Evolutionary conservation across 768 basidiomycete genomes (phyloP).

Genomic region (Lactarius quietus): DNA sequence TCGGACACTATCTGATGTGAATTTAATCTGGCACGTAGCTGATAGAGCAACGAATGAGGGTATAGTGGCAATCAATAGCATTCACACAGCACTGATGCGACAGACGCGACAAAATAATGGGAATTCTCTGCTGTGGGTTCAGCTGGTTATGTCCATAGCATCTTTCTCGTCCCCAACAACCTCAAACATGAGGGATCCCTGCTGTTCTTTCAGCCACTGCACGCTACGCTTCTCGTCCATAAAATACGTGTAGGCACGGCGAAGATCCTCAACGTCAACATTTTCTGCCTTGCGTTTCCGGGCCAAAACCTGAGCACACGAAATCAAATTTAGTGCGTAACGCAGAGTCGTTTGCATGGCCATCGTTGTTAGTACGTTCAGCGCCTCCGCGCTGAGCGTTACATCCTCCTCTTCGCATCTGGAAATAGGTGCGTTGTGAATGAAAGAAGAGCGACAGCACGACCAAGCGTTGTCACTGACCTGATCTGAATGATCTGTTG

Average conservation of each 20-base stretch:
- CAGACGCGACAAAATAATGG: background rate
- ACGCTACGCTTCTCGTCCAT: constrained; percentile 92
- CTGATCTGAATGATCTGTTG: constrained; percentile 91
- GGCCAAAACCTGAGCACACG: constrained; percentile 84
- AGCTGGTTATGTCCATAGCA: constrained; percentile 38
- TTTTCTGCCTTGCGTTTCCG: constrained; percentile 73
- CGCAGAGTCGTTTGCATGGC: constrained; percentile 86
- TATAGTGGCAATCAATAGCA: background rate
- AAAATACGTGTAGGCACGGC: constrained; percentile 83
- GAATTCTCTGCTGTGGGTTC: background rate
- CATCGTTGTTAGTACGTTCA: constrained; percentile 82
- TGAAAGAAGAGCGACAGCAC: background rate
- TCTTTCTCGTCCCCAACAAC: constrained; percentile 47
- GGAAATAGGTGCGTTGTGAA: background rate
- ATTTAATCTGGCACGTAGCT: background rate
- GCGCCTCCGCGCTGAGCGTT: constrained; percentile 65
- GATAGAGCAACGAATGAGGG: background rate
- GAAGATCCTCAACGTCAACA: constrained; percentile 83
- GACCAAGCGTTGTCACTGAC: constrained; percentile 38
- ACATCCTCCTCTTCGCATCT: constrained; percentile 97
- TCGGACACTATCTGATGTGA: background rate
- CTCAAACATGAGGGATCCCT: constrained; percentile 70
- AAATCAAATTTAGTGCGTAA: constrained; percentile 93
- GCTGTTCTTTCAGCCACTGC: constrained; percentile 86
- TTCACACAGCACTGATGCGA: background rate